phyloP scores from a whole-genome alignment of 2,329 filamentous ascomycete genomes.

The Thielaviopsis populi region DNA sequence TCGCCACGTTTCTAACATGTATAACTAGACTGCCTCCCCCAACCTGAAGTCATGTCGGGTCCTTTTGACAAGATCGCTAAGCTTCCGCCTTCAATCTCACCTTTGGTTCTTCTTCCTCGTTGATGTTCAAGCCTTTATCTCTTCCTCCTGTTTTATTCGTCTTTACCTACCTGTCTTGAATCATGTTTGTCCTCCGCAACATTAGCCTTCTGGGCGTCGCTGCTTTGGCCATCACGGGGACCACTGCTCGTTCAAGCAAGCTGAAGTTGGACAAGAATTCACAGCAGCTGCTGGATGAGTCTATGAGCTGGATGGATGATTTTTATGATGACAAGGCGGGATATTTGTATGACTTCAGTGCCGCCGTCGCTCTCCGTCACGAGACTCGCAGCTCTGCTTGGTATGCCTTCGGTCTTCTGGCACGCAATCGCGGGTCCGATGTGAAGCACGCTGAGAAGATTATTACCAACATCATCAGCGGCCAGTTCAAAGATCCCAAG shows the following conservation, averaged over 20 bases:
- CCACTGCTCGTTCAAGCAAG: slow-evolving; percentile 1
- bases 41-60: background rate
- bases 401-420: slow-evolving; percentile 44
- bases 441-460: slow-evolving; percentile 37
- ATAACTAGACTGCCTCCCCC: background rate
- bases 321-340: slow-evolving; percentile 37
- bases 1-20: background rate
- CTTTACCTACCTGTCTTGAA: background rate
- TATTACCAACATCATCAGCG: slow-evolving; percentile 37
- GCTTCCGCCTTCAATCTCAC: background rate
- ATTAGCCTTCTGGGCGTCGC: slow-evolving; percentile 3
- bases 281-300: slow-evolving; percentile 29
- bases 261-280: slow-evolving; percentile 10
- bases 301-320: slow-evolving; percentile 40
- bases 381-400: slow-evolving; percentile 43
- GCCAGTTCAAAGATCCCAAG: slow-evolving; percentile 36
- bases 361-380: slow-evolving; percentile 33
- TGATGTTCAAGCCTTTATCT: background rate
- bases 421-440: slow-evolving; percentile 37
- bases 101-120: background rate
- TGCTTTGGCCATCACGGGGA: background rate
- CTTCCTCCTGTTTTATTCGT: background rate
- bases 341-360: slow-evolving; percentile 38
- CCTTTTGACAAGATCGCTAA: background rate
- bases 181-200: slow-evolving; percentile 1